These are phyloP conservation scores for Lichtheimia hyalospora DNA, from an alignment of 371 early-diverging fungal species.

Conservation along the genomic window DNA sequence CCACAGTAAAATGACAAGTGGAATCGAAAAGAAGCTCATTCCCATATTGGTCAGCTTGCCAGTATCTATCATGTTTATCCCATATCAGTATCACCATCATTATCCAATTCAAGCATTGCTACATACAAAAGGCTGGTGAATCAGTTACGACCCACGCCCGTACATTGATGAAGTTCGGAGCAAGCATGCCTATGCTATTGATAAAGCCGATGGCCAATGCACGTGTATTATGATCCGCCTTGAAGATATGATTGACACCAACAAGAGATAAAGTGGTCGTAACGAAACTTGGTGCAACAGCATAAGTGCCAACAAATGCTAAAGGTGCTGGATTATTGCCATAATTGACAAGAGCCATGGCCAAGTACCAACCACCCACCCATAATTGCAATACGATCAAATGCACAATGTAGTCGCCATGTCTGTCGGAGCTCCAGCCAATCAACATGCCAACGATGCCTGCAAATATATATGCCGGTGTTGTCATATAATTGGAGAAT, in stretches of 20 bases:
- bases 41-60: constrained; percentile 3
- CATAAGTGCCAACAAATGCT: constrained; percentile 12
- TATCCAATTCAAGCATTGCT: no score
- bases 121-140: constrained; percentile 23
- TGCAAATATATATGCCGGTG: constrained; percentile 38
- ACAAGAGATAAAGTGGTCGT: not conserved
- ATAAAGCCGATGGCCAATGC: constrained; percentile 41
- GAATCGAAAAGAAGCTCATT: constrained; percentile 8
- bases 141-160: constrained; percentile 28
- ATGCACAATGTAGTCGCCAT: constrained; percentile 11
- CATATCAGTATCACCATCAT: no score
- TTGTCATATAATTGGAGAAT: constrained; percentile 46
- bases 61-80: not conserved
- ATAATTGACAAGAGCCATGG: constrained; percentile 12
- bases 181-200: constrained; percentile 38
- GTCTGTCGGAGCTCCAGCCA: constrained; percentile 15
- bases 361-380: constrained; percentile 19
- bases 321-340: constrained; percentile 16
- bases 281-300: constrained; percentile 3
- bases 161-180: constrained; percentile 39
- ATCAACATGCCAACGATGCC: constrained; percentile 14
- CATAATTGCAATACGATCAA: constrained; percentile 9
- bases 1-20: no score
- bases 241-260: constrained; percentile 18
- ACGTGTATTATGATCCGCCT: constrained; percentile 28